A percentile compares a stretch with the other conserved stretches of the same genome.
Conservation (phyloP, 2,329 filamentous ascomycete species). For the Eutypella sp. region DNA sequence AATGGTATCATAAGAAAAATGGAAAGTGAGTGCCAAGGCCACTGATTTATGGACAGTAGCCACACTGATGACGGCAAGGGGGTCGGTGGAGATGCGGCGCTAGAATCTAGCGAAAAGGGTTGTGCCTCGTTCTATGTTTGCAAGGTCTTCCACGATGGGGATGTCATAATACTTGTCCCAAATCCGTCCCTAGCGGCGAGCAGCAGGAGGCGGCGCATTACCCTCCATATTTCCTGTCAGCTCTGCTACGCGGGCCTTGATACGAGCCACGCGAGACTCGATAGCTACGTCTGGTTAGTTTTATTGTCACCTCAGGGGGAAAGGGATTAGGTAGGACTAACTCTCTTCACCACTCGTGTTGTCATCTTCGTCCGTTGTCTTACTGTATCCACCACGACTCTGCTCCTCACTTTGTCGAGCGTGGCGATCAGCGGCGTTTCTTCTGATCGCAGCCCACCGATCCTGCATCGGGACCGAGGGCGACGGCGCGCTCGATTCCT, state of each 20-base stretch:
- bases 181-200: constrained; percentile 30
- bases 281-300: constrained; percentile 60
- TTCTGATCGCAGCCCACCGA: constrained; percentile 92
- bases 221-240: constrained; percentile 80
- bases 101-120: background rate
- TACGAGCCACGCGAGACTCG: constrained; percentile 91
- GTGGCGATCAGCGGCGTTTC: constrained; percentile 84
- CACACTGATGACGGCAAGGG: constrained; percentile 3
- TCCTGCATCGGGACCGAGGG: constrained; percentile 51
- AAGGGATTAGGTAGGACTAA: constrained; percentile 17
- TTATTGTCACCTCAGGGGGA: background rate
- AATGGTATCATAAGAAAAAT: constrained; percentile 29
- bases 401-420: constrained; percentile 63
- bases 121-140: background rate
- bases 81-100: constrained; percentile 3
- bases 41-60: constrained; percentile 15
- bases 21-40: constrained; percentile 10
- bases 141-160: background rate
- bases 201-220: constrained; percentile 24
- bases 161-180: constrained; percentile 6
- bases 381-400: constrained; percentile 50
- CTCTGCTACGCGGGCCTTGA: constrained; percentile 95
- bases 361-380: constrained; percentile 63
- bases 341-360: constrained; percentile 84
- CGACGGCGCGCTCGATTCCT: constrained; percentile 27